Evolutionary conservation across 805 yeast genomes (phyloP), one percentile per base, ranked within the genome.

Genomic region (Pichia insulana): DNA sequence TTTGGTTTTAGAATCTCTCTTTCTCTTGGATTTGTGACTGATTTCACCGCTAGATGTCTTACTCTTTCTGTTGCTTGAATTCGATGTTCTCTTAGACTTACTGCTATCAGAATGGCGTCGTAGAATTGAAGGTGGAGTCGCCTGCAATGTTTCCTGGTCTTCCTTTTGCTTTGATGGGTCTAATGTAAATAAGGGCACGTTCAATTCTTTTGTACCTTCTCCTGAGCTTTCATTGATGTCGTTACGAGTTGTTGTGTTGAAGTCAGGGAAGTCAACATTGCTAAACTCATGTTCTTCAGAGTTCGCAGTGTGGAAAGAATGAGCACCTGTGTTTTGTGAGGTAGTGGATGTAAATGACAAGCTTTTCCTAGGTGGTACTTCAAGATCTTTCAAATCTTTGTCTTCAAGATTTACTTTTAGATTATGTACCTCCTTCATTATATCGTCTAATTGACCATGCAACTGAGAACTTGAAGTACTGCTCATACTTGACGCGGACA

Each of bases 391-490:
- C 13, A 11, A 5, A 16, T 25, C 18, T 5, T 44, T 42, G 10
- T 50, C 56, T 36, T 50, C 56, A 11, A 58, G 51, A 37, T 57
- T 62, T 10, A 55, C 34, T 22, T 50, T 50, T 16, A 61, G 39
- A 36, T 53, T 53, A 36, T 59, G 62, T 36, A 59, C 59, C 39
- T 62, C 61, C 39, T 52, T 56, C 58, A 59, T 62, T 12, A 58
- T 53, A 36, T 56, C 57, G 41, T 61, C 63, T 22, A 62, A 49
- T 36, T 54, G 53, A 2, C 50, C 54, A 36, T 54, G 52, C 6
- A 57, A 49, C 30, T 51, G 44, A 15, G 48, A 50, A 18, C 46
- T 48, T 6, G 39, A 22, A 7, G 28, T 30, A 11, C 31, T 28
- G 13, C 15, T 28, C 13, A 28, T 11, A 22, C 41, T 34, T 19